Percentiles rank a stretch among this genome's conserved stretches.
phyloP scores from a whole-genome alignment of 805 yeast species.

The Grigorovia transvaalensis region DNA sequence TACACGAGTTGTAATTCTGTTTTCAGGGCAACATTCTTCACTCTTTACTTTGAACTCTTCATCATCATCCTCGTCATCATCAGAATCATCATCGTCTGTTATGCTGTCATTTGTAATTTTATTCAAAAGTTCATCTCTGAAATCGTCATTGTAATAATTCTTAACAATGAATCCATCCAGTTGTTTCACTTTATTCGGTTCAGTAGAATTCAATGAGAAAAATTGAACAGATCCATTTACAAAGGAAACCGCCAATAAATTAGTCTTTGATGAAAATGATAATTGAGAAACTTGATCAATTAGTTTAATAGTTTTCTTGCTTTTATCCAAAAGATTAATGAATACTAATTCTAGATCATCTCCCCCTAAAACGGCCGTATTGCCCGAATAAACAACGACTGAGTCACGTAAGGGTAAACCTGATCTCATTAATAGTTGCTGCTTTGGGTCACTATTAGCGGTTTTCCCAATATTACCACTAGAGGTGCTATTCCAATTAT shows the following conservation, averaged over 20 bases:
- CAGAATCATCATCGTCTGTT: conserved; percentile 1
- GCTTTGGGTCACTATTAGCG: conserved; percentile 11
- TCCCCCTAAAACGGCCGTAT: conserved; percentile 51
- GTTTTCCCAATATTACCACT: not conserved
- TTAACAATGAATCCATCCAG: conserved; percentile 32
- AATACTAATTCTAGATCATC: conserved; percentile 50
- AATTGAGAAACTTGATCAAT: conserved; percentile 47
- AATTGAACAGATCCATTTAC: conserved; percentile 50
- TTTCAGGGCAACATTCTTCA: conserved; percentile 28
- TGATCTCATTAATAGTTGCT: conserved; percentile 33
- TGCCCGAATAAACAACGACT: conserved; percentile 50
- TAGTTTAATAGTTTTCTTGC: conserved; percentile 22
- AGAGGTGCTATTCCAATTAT: no score
- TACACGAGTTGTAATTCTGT: conserved; percentile 41
- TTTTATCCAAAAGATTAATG: conserved; percentile 31
- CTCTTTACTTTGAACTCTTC: conserved; percentile 32
- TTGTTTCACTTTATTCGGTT: conserved; percentile 41
- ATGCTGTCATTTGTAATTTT: conserved; percentile 3
- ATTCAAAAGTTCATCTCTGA: conserved; percentile 16
- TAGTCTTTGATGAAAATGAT: conserved; percentile 47
- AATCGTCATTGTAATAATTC: conserved; percentile 17
- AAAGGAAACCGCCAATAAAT: conserved; percentile 46
- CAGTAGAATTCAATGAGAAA: conserved; percentile 41
- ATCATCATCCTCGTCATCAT: conserved; percentile 24
- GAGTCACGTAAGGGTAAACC: conserved; percentile 35